A percentile compares a stretch with the other conserved stretches of the same genome.
phyloP scores from a whole-genome alignment of 129 eudicot species.

The Lactuca sativa region DNA sequence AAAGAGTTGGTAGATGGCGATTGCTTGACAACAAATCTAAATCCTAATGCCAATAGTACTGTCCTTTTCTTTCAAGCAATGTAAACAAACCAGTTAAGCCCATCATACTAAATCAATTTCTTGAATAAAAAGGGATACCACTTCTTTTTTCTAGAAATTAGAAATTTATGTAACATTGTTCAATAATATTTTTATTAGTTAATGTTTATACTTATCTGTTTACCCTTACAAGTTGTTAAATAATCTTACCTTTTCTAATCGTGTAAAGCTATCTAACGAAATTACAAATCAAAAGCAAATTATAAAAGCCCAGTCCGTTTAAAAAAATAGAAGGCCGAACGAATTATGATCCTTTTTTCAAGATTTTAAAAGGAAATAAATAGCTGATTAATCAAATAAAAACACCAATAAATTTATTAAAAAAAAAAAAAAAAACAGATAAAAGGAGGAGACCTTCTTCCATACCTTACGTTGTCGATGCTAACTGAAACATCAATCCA shows the following conservation, averaged over 20 bases:
- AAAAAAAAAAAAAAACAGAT: not conserved
- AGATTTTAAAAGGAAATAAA: no score
- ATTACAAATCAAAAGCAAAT: not conserved
- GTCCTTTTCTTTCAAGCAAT: conserved; percentile 31
- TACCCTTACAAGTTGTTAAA: not conserved
- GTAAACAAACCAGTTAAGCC: conserved; percentile 2
- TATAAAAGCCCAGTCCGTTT: no score
- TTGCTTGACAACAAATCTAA: conserved; percentile 14
- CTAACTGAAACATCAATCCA: conserved; percentile 79
- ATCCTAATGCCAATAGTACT: conserved; percentile 18
- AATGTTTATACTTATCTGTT: not conserved
- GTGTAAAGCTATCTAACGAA: not conserved
- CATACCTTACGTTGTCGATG: conserved; percentile 85
- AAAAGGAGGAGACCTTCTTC: not conserved
- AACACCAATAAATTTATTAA: no score
- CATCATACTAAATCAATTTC: not conserved
- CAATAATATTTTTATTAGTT: no score
- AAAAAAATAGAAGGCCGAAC: no score
- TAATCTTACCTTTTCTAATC: no score
- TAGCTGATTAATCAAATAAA: no score
- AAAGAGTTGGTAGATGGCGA: not conserved
- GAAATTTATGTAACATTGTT: no score
- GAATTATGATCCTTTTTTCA: no score
- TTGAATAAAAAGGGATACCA: no score
- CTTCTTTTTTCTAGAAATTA: no score